phyloP scores from a whole-genome alignment of 768 basidiomycete species.

The Termitomyces heimii region DNA sequence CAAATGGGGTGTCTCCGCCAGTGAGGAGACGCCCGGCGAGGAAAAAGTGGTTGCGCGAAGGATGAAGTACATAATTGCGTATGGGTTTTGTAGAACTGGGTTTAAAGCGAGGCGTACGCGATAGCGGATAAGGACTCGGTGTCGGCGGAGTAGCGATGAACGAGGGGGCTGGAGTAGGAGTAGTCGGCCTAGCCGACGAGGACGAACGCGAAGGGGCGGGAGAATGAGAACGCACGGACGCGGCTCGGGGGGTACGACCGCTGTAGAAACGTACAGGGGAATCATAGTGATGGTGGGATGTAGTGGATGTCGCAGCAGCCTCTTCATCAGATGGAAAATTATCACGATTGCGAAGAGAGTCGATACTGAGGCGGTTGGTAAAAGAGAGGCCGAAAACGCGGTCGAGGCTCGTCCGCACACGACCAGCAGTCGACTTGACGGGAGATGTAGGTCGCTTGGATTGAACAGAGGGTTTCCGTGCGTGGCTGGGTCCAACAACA shows the following conservation, averaged over 20 bases:
- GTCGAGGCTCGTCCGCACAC: slow-evolving; percentile 57
- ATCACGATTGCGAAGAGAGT: slow-evolving; percentile 30
- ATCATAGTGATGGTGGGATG: slow-evolving; percentile 12
- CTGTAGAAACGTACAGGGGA: slow-evolving; percentile 22
- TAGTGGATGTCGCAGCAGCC: slow-evolving; percentile 2
- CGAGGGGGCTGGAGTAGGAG: slow-evolving; percentile 11
- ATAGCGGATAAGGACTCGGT: slow-evolving; percentile 22
- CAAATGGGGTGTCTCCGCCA: slow-evolving; percentile 82
- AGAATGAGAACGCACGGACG: slow-evolving; percentile 26
- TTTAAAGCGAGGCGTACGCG: slow-evolving; percentile 30
- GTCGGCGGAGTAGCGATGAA: slow-evolving; percentile 15
- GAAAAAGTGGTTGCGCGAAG: slow-evolving; percentile 75
- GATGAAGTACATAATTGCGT: slow-evolving; percentile 58
- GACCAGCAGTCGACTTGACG: slow-evolving; percentile 19
- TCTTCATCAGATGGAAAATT: slow-evolving; percentile 10
- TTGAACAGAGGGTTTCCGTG: slow-evolving; percentile 19
- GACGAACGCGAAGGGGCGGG: slow-evolving; percentile 14
- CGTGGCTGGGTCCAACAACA: slow-evolving; percentile 27
- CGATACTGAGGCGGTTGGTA: slow-evolving; percentile 45
- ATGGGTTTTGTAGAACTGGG: slow-evolving; percentile 33
- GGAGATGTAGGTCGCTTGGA: slow-evolving; percentile 15
- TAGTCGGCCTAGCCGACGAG: slow-evolving; percentile 7
- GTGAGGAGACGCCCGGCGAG: slow-evolving; percentile 67
- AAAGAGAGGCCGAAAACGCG: slow-evolving; percentile 47
- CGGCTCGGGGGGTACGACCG: slow-evolving; percentile 3